A percentile compares a stretch with the other conserved stretches of the same genome.
phyloP scores from a whole-genome alignment of 2,329 filamentous ascomycete genomes.

The Colletotrichum scovillei region DNA sequence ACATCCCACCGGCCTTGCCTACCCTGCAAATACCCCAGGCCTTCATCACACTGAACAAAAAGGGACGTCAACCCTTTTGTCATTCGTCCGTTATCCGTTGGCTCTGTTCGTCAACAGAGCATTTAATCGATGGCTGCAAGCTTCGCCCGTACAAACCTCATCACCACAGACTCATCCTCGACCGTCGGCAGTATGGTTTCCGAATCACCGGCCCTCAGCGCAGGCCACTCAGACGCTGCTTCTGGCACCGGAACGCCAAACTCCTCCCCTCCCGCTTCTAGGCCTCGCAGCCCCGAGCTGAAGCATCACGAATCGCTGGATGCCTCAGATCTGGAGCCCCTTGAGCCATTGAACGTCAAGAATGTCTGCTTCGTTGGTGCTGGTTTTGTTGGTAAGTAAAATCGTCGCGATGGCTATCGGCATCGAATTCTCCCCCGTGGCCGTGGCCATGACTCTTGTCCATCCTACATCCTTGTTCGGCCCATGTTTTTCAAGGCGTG shows the following conservation, averaged over 20 bases:
- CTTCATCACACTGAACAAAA: neutral
- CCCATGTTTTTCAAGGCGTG: neutral
- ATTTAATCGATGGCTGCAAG: conserved; percentile 30
- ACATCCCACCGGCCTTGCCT: neutral
- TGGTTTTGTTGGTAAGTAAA: conserved; percentile 76
- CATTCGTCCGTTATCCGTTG: neutral
- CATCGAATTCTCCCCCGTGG: neutral
- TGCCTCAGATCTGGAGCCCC: conserved; percentile 24
- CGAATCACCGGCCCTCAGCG: conserved; percentile 26
- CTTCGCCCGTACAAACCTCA: conserved; percentile 16
- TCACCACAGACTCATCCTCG: conserved; percentile 28
- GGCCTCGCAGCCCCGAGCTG: conserved; percentile 34
- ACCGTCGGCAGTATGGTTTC: conserved; percentile 33
- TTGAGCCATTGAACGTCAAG: conserved; percentile 38
- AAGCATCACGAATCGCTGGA: conserved; percentile 4
- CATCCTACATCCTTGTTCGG: neutral
- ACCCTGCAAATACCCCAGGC: neutral
- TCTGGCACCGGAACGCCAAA: conserved; percentile 35
- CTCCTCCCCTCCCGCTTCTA: conserved; percentile 35
- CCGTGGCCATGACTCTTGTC: conserved; percentile 10
- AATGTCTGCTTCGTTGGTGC: conserved; percentile 81
- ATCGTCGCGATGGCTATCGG: neutral
- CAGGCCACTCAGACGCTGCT: conserved; percentile 33
- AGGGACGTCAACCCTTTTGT: conserved; percentile 6
- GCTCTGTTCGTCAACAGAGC: conserved; percentile 22